Conservation (phyloP, 768 basidiomycete genomes). For the Calocera viscosa region DNA sequence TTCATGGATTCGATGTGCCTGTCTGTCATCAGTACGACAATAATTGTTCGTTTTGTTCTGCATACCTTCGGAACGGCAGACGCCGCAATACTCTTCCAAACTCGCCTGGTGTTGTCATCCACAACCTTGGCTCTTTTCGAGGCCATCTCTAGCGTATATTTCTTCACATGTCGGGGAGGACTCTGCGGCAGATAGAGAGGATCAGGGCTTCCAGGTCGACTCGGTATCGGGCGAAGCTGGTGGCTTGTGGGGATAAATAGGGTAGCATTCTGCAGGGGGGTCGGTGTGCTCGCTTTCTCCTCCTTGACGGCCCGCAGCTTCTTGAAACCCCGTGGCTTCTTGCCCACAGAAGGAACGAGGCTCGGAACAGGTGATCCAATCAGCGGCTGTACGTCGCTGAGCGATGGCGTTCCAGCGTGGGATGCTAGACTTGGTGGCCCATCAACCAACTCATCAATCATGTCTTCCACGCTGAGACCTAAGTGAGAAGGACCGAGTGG, state of each 20-base stretch:
- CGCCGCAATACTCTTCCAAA: background rate
- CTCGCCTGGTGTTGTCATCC: background rate
- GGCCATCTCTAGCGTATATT: constrained; percentile 2
- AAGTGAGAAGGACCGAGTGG: background rate
- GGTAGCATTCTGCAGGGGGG: background rate
- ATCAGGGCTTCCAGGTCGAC: background rate
- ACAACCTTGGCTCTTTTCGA: constrained; percentile 4
- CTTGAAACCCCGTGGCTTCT: background rate
- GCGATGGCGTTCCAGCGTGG: background rate
- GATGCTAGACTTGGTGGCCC: background rate
- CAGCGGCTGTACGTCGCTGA: background rate
- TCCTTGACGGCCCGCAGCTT: background rate
- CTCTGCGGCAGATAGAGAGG: background rate
- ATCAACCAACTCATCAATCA: constrained; percentile 1
- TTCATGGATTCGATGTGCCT: background rate
- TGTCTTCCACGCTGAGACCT: background rate
- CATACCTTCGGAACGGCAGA: background rate
- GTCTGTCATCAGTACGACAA: background rate
- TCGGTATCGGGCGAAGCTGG: background rate
- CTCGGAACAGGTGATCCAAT: background rate
- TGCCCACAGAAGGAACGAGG: background rate
- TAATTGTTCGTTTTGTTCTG: background rate
- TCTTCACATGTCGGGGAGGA: background rate
- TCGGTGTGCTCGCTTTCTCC: background rate
- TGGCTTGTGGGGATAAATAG: background rate